Evolutionary conservation across 257 asterid genomes (phyloP).

Genomic region (Misopates orontium): DNA sequence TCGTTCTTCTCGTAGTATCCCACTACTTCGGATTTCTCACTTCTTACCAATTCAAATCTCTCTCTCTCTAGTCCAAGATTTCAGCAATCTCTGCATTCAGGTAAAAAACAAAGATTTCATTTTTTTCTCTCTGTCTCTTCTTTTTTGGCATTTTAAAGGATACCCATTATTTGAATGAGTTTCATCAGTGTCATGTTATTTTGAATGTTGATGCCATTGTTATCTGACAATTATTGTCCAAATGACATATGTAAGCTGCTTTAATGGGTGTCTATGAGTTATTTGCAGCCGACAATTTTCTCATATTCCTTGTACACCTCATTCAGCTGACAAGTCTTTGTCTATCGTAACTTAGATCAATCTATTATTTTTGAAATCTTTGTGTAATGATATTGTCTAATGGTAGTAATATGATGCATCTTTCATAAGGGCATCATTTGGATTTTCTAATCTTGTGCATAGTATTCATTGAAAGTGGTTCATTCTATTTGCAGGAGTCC

Average conservation of each 20-base stretch:
- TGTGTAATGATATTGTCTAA: not conserved
- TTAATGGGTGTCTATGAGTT: too few species aligned
- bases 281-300: too few species aligned
- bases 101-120: not conserved
- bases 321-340: slow-evolving; percentile 14
- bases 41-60: not conserved
- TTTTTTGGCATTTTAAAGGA: not conserved
- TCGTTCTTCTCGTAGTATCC: not conserved
- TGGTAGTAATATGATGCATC: slow-evolving; percentile 3
- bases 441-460: not conserved
- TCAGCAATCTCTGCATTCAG: slow-evolving; percentile 3
- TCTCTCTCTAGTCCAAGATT: not conserved
- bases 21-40: not conserved
- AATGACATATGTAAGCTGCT: too few species aligned
- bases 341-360: not conserved
- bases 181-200: too few species aligned
- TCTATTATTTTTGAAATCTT: not conserved
- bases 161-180: too few species aligned
- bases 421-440: slow-evolving; percentile 4
- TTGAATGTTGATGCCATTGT: too few species aligned
- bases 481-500: slow-evolving; percentile 36
- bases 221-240: too few species aligned
- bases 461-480: slow-evolving; percentile 6
- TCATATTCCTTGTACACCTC: not conserved
- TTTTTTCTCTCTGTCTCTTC: not conserved